phyloP scores from a whole-genome alignment of 1,139 yeast species.

The Yarrowia galli region DNA sequence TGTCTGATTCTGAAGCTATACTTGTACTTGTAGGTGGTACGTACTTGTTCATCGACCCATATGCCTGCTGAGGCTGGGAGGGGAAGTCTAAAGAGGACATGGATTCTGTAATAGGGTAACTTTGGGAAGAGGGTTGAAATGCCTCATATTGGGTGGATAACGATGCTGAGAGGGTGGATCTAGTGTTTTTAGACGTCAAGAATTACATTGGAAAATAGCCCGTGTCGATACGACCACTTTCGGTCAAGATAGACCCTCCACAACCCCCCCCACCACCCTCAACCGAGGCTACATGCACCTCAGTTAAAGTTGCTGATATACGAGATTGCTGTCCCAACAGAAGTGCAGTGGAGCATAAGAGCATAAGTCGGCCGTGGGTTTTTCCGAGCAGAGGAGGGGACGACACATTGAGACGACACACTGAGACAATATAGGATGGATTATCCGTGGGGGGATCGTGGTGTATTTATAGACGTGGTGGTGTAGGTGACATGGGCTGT shows the following conservation, averaged over 20 bases:
- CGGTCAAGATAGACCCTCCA: background rate
- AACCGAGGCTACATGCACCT: background rate
- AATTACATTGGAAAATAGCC: background rate
- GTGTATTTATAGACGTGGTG: too few species aligned
- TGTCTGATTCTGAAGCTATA: too few species aligned
- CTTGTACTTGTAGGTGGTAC: too few species aligned
- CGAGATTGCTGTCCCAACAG: slow-evolving; percentile 35
- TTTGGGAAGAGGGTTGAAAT: background rate
- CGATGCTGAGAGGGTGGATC: background rate
- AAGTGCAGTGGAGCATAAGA: background rate
- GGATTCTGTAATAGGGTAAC: slow-evolving; percentile 17
- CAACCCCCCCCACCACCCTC: too few species aligned
- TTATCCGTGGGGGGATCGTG: too few species aligned
- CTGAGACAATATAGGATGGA: too few species aligned
- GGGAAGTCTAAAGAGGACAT: slow-evolving; percentile 22
- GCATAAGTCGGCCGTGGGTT: background rate
- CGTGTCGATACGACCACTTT: background rate
- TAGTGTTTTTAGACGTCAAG: background rate
- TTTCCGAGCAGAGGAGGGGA: background rate
- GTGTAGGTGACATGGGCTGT: too few species aligned
- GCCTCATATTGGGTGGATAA: background rate
- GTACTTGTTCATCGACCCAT: slow-evolving; percentile 1
- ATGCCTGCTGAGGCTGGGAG: slow-evolving; percentile 28
- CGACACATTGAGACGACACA: too few species aligned
- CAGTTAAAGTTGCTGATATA: slow-evolving; percentile 25